phyloP scores from a whole-genome alignment of 2,329 filamentous ascomycete species.

The Coleophoma eucalyptorum region DNA sequence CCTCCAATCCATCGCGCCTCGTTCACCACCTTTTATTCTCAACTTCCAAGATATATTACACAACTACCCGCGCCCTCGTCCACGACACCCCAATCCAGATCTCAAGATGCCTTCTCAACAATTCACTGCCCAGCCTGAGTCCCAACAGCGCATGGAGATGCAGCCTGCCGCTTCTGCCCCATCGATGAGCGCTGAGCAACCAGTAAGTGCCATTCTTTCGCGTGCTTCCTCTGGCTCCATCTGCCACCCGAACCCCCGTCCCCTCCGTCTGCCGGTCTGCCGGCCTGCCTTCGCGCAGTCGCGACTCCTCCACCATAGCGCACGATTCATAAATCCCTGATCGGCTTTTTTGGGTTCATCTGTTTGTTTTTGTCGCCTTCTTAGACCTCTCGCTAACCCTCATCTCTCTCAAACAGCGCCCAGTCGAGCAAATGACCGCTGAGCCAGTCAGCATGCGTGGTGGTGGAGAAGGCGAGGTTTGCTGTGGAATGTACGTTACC shows the following conservation, averaged over 20 bases:
- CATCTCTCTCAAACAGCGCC: conserved; percentile 8
- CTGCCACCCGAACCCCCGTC: neutral
- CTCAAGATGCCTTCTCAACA: conserved; percentile 25
- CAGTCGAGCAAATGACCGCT: conserved; percentile 22
- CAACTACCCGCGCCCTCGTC: too few species aligned
- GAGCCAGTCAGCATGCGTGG: conserved; percentile 22
- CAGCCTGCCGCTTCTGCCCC: neutral
- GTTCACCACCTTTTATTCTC: too few species aligned
- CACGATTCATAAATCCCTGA: too few species aligned
- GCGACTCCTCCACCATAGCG: too few species aligned
- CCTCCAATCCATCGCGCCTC: too few species aligned
- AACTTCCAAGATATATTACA: too few species aligned
- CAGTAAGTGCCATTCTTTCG: conserved; percentile 9
- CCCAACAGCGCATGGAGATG: conserved; percentile 19
- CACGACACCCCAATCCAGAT: neutral
- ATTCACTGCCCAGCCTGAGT: conserved; percentile 19
- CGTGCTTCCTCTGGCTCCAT: too few species aligned
- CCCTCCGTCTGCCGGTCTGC: too few species aligned
- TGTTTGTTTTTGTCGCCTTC: too few species aligned
- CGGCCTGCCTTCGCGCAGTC: too few species aligned
- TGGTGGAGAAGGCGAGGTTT: conserved; percentile 17
- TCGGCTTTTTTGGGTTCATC: too few species aligned
- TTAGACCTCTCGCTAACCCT: too few species aligned
- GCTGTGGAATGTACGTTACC: conserved; percentile 23
- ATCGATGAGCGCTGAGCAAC: conserved; percentile 17